Conservation (phyloP, 2,329 filamentous ascomycete genomes). For the Pyrenochaeta sp. region DNA sequence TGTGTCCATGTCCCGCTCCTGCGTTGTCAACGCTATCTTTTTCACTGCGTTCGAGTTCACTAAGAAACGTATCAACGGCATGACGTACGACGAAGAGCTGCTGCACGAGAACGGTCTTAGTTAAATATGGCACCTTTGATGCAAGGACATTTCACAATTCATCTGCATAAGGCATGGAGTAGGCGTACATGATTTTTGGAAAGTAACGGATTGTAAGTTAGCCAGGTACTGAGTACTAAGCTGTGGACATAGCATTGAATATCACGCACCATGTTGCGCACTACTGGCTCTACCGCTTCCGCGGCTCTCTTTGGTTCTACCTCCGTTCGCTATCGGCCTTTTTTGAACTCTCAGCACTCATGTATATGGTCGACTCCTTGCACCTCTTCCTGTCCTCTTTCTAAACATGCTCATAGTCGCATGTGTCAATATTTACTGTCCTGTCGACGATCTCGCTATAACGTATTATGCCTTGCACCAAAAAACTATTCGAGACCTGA, state of each 20-base stretch:
- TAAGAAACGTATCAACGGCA: slow-evolving; percentile 66
- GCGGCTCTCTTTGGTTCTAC: neutral
- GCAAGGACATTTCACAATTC: slow-evolving; percentile 7
- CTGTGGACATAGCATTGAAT: slow-evolving; percentile 23
- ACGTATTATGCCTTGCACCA: slow-evolving; percentile 6
- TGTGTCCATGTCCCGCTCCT: slow-evolving; percentile 84
- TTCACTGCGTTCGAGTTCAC: slow-evolving; percentile 88
- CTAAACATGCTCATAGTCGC: slow-evolving; percentile 11
- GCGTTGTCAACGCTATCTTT: slow-evolving; percentile 86
- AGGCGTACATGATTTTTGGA: slow-evolving; percentile 15
- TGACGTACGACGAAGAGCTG: slow-evolving; percentile 50
- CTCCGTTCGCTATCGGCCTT: neutral
- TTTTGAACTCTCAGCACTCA: too few relatives aligned
- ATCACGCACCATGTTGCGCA: slow-evolving; percentile 7
- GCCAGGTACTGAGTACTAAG: slow-evolving; percentile 11
- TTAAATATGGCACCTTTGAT: slow-evolving; percentile 3
- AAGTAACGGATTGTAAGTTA: slow-evolving; percentile 18
- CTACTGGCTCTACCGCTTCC: neutral
- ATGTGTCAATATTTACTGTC: neutral
- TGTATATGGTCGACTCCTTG: neutral
- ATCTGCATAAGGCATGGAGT: slow-evolving; percentile 37
- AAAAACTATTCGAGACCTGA: slow-evolving; percentile 6
- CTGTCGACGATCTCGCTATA: slow-evolving; percentile 1
- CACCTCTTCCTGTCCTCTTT: neutral
- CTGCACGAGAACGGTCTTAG: slow-evolving; percentile 34